Conservation (phyloP, 768 basidiomycete species). For the Mycena galopus region DNA sequence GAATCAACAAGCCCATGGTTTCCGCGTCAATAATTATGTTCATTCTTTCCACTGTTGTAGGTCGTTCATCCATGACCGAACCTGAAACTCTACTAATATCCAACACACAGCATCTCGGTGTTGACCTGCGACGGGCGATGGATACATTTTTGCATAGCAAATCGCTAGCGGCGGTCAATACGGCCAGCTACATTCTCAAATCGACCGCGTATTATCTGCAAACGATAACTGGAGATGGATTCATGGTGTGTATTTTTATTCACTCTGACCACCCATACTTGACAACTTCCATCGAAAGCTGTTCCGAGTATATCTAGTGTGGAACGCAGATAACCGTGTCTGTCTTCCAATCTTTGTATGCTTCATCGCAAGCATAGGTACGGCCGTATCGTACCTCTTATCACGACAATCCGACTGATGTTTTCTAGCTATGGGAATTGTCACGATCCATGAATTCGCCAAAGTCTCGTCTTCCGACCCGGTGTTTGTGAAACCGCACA, state of each 20-base stretch:
- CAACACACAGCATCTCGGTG: constrained; percentile 48
- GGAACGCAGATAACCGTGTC: constrained; percentile 41
- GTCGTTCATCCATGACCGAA: constrained; percentile 48
- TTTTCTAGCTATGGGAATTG: constrained; percentile 44
- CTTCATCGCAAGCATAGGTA: constrained; percentile 48
- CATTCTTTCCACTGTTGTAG: constrained; percentile 1
- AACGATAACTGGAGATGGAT: constrained; percentile 53
- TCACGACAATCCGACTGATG: background rate
- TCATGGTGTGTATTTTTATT: constrained; percentile 44
- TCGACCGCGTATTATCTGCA: constrained; percentile 51
- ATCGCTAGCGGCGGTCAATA: constrained; percentile 39
- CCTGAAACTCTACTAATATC: background rate
- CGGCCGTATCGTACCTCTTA: background rate
- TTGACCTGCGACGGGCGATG: constrained; percentile 52
- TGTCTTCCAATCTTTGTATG: constrained; percentile 44
- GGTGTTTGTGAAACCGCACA: constrained; percentile 51
- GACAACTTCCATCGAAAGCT: constrained; percentile 36
- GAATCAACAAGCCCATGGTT: constrained; percentile 11
- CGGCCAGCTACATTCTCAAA: constrained; percentile 47
- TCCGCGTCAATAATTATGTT: constrained; percentile 7
- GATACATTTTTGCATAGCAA: constrained; percentile 47
- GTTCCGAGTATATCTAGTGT: constrained; percentile 50
- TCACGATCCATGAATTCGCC: constrained; percentile 49
- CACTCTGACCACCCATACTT: background rate
- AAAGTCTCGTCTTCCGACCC: constrained; percentile 42